A percentile compares a stretch with the other conserved stretches of the same genome.
These are phyloP conservation scores for Dendrobium catenatum DNA, from an alignment of 106 monocot genomes.

Conservation along the genomic window DNA sequence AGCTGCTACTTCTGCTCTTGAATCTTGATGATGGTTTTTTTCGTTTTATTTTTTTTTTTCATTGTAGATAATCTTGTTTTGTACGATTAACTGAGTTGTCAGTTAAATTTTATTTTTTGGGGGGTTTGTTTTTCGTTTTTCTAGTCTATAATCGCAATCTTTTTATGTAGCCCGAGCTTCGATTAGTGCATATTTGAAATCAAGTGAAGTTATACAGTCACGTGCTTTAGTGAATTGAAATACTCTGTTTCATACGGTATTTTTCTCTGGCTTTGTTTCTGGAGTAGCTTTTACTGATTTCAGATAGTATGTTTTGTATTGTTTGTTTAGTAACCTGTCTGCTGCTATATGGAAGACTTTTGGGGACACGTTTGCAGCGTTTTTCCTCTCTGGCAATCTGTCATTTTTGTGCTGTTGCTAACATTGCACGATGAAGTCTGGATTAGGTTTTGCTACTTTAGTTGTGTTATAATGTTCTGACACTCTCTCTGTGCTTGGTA, in stretches of 20 bases:
- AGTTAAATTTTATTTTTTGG: neutral
- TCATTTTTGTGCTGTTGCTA: neutral
- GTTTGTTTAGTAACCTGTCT: neutral
- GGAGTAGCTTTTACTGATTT: neutral
- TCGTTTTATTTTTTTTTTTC: neutral
- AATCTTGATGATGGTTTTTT: neutral
- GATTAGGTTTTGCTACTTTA: neutral
- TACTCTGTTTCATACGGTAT: neutral
- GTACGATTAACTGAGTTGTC: neutral
- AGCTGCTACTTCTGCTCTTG: neutral
- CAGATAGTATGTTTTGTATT: neutral
- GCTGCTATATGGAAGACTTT: neutral
- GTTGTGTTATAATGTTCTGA: neutral
- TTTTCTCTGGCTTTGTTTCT: neutral
- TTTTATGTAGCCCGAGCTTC: neutral
- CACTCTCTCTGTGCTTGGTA: neutral
- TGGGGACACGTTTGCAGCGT: neutral
- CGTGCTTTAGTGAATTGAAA: neutral
- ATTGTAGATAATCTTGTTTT: neutral
- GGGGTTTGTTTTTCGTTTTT: neutral
- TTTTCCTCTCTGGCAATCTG: neutral
- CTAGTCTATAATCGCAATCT: neutral
- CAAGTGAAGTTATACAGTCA: neutral
- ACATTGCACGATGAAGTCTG: neutral
- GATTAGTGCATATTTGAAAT: neutral